phyloP scores from a whole-genome alignment of 805 yeast species.

The Barnettozyma salicaria region DNA sequence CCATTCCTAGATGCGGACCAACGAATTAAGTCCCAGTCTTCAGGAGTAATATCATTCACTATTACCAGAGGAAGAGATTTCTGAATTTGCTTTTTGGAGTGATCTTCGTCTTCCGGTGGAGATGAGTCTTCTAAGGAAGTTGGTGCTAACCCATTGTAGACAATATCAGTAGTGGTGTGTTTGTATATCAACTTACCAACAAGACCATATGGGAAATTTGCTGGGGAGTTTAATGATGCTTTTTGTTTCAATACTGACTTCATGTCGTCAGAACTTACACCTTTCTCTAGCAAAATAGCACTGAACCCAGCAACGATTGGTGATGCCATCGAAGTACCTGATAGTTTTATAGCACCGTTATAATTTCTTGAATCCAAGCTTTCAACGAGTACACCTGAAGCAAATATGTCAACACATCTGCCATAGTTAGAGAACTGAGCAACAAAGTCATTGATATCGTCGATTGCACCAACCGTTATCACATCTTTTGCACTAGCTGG shows the following conservation, averaged over 20 bases:
- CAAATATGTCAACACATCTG: slow-evolving; percentile 71
- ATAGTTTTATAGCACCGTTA: slow-evolving; percentile 28
- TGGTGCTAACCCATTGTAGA: slow-evolving; percentile 11
- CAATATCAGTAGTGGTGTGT: slow-evolving; percentile 8
- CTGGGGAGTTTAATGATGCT: slow-evolving; percentile 30
- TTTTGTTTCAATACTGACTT: slow-evolving; percentile 16
- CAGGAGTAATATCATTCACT: slow-evolving; percentile 2
- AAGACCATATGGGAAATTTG: slow-evolving; percentile 34
- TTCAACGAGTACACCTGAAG: slow-evolving; percentile 66
- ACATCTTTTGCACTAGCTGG: slow-evolving; percentile 75
- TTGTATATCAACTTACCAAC: slow-evolving; percentile 5
- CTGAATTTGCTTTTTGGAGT: too few relatives aligned
- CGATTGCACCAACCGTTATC: slow-evolving; percentile 83
- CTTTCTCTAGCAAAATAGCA: slow-evolving; percentile 50
- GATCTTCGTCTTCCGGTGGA: slow-evolving; percentile 1
- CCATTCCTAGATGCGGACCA: slow-evolving; percentile 4
- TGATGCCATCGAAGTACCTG: slow-evolving; percentile 82
- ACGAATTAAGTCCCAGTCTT: neutral
- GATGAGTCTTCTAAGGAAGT: neutral
- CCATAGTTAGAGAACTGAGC: slow-evolving; percentile 90
- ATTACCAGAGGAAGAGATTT: too few relatives aligned
- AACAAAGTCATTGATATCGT: slow-evolving; percentile 58
- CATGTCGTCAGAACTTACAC: slow-evolving; percentile 37
- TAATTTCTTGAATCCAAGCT: slow-evolving; percentile 40
- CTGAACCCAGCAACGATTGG: slow-evolving; percentile 65